Evolutionary conservation across 768 basidiomycete genomes (phyloP).

Genomic region (Boletus fagicola): DNA sequence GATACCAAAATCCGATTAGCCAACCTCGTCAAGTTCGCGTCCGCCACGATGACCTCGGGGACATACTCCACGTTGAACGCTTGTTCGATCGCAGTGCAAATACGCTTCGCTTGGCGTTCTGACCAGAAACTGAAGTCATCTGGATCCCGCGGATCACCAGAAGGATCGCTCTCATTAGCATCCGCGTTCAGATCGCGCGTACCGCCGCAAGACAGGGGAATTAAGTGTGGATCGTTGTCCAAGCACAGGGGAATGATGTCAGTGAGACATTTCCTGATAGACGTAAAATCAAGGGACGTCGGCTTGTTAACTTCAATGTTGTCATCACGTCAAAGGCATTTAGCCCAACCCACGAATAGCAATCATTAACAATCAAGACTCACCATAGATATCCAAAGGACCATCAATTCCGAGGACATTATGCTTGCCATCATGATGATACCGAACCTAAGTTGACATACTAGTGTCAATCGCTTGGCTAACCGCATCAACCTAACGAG

Average conservation of each 20-base stretch:
- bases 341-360: not conserved
- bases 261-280: constrained; percentile 65
- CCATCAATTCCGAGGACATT: constrained; percentile 88
- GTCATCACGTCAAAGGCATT: not conserved
- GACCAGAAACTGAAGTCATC: constrained; percentile 98
- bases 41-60: constrained; percentile 87
- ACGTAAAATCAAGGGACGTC: constrained; percentile 54
- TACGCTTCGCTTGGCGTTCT: constrained; percentile 84
- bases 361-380: constrained; percentile 5
- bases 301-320: constrained; percentile 66
- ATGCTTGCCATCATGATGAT: constrained; percentile 97
- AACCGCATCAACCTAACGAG: not conserved
- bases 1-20: constrained; percentile 82
- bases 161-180: constrained; percentile 3
- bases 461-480: not conserved
- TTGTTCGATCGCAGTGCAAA: constrained; percentile 73
- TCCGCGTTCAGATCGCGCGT: constrained; percentile 21
- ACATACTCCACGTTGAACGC: constrained; percentile 88
- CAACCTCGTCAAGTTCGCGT: constrained; percentile 86
- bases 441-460: constrained; percentile 58
- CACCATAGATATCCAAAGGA: constrained; percentile 88
- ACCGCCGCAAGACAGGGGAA: constrained; percentile 66
- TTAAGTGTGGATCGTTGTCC: constrained; percentile 78
- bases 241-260: constrained; percentile 83
- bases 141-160: constrained; percentile 55